Base-by-base conservation (phyloP, 768 basidiomycete genomes). In the Antrodiella citrinella region DNA sequence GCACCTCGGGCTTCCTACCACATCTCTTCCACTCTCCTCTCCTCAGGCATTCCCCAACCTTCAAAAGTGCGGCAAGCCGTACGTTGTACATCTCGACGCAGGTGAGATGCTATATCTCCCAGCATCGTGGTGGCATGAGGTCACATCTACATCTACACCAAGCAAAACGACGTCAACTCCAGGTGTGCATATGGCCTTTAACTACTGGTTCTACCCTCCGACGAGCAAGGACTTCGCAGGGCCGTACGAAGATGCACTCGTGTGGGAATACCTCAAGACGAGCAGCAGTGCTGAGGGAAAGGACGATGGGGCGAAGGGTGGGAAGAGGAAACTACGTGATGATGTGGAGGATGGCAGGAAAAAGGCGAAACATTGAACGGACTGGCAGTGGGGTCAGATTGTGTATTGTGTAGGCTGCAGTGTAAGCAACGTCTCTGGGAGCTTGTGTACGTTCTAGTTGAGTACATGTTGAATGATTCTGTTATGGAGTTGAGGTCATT, bases 131-230 rank as follows among this genome's bases (percentile, higher is more conserved):
- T 63, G 62, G 60, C 64, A 65, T 51, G 64, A 65, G 40, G 64
- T 65, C 20, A 63, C 64, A 3, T 65, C 64, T 12, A 59, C 60
- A 11, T 53, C 58, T 10, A 53, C 56, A 12, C 22, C 45, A 9
- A 44, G 21, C 12, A 56, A 48, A 24, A 13, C 19, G 12, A 35
- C 25, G 19, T 43, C 25, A 15, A 47, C 44, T 5, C 39, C 54
- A 18, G 56, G 41, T 40, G 55, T 65, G 15, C 62, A 63, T 46
- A 65, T 65, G 64, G 64, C 64, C 25, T 61, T 65, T 53, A 65
- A 65, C 54, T 65, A 63, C 47, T 65, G 64, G 64, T 65, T 65
- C 55, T 65, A 65, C 47, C 64, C 64, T 5, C 64, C 64, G 19
- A 57, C 59, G 44, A 54, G 54, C n/a, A 59, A 59, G 2, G 51